phyloP scores from a whole-genome alignment of 805 yeast genomes.

The Saccharomycopsis olivae region DNA sequence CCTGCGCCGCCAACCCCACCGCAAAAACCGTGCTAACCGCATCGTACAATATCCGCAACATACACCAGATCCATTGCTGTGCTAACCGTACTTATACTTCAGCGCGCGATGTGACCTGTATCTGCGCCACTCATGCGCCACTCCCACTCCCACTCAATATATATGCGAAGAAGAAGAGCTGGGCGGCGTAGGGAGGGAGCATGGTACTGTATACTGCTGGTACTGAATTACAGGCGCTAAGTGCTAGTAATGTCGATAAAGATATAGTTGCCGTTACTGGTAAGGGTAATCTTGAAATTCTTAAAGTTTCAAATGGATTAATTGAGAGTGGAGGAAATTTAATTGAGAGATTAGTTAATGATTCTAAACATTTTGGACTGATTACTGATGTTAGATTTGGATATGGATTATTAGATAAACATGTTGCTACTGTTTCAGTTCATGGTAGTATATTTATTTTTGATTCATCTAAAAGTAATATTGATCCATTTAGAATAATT shows the following conservation, averaged over 20 bases:
- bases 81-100: too few relatives aligned
- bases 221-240: slow-evolving; percentile 13
- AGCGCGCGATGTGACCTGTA: too few relatives aligned
- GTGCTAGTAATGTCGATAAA: slow-evolving; percentile 4
- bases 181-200: too few relatives aligned
- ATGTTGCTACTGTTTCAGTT: slow-evolving; percentile 35
- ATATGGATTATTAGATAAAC: slow-evolving; percentile 28
- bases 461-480: slow-evolving; percentile 24
- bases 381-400: slow-evolving; percentile 36
- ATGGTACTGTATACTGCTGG: not conserved
- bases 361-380: slow-evolving; percentile 29
- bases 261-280: slow-evolving; percentile 31
- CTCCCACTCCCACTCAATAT: too few relatives aligned
- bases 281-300: slow-evolving; percentile 28
- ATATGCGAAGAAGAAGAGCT: too few relatives aligned
- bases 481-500: slow-evolving; percentile 23
- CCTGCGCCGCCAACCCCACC: too few relatives aligned
- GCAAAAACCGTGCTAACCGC: too few relatives aligned
- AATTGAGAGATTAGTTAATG: slow-evolving; percentile 21
- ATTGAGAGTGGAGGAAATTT: too few relatives aligned
- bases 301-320: not conserved
- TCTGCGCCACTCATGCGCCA: too few relatives aligned
- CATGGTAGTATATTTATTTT: slow-evolving; percentile 35
- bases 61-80: too few relatives aligned
- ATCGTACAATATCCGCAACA: too few relatives aligned